A percentile compares a stretch with the other conserved stretches of the same genome.
Evolutionary conservation across 1,139 yeast genomes (phyloP).

Genomic region (Pichia sp.): DNA sequence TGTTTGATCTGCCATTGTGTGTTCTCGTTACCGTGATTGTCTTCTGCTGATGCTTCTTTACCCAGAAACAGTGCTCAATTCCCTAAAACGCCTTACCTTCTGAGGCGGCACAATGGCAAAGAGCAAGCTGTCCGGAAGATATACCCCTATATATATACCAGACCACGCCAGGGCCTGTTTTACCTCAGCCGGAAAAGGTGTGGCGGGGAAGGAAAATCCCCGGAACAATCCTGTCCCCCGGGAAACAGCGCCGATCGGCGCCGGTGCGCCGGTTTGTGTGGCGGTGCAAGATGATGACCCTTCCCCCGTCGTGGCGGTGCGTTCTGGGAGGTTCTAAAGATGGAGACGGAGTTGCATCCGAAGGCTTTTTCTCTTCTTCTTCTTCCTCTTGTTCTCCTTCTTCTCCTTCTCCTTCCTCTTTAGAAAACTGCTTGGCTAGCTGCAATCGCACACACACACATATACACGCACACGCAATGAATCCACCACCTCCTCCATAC

Average conservation of each 20-base stretch:
- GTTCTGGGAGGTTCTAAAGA: not conserved
- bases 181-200: not conserved
- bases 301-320: not conserved
- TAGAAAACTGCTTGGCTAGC: no score
- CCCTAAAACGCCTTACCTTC: no score
- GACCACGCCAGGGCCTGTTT: no score
- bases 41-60: no score
- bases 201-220: not conserved
- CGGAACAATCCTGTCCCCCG: not conserved
- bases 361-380: not conserved
- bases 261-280: not conserved
- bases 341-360: not conserved
- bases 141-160: no score
- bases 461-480: not conserved
- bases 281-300: not conserved
- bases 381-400: no score
- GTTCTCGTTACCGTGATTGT: no score
- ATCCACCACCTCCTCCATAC: conserved; percentile 11
- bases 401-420: no score
- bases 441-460: no score
- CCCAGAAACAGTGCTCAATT: no score
- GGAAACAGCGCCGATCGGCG: not conserved
- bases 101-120: no score
- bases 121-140: no score
- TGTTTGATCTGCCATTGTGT: conserved; percentile 1